These are phyloP conservation scores for Aureobasidium sp. DNA, from an alignment of 2,329 filamentous ascomycete genomes.

Conservation along the genomic window DNA sequence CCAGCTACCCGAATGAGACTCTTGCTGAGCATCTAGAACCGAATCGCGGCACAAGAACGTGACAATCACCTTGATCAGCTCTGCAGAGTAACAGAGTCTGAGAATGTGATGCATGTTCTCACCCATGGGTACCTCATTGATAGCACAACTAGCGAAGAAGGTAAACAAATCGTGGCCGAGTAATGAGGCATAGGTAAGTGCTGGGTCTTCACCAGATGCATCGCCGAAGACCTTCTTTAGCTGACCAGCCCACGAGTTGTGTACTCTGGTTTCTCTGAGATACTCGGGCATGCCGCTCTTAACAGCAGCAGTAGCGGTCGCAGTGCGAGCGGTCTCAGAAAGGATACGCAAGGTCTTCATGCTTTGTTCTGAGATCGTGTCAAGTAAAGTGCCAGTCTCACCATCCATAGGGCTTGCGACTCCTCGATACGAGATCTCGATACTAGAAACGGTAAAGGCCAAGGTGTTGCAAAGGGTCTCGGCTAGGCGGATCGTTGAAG, in stretches of 20 bases:
- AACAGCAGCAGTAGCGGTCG: constrained; percentile 9
- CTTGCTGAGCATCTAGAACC: neutral
- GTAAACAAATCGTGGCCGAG: constrained; percentile 66
- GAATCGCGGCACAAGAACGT: constrained; percentile 25
- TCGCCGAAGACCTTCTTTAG: constrained; percentile 4
- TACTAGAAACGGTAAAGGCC: constrained; percentile 69
- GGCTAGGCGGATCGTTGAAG: neutral
- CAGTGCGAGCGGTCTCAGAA: constrained; percentile 58
- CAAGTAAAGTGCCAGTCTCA: constrained; percentile 66
- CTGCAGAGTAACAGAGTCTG: constrained; percentile 80
- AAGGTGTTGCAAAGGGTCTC: constrained; percentile 18
- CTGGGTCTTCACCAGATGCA: constrained; percentile 33
- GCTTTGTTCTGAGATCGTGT: constrained; percentile 75
- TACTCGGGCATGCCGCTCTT: neutral
- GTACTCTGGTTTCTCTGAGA: constrained; percentile 8
- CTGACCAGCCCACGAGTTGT: constrained; percentile 5
- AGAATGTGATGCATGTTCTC: constrained; percentile 69
- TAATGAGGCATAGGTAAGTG: constrained; percentile 43
- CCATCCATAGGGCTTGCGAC: constrained; percentile 56
- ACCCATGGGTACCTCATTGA: constrained; percentile 50
- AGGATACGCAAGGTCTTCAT: constrained; percentile 83
- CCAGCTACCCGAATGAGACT: constrained; percentile 6
- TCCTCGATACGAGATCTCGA: constrained; percentile 88
- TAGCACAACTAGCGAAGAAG: constrained; percentile 67
- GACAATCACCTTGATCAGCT: constrained; percentile 74